Evolutionary conservation across 768 basidiomycete species (phyloP).

Genomic region (Nidula microcarpa): DNA sequence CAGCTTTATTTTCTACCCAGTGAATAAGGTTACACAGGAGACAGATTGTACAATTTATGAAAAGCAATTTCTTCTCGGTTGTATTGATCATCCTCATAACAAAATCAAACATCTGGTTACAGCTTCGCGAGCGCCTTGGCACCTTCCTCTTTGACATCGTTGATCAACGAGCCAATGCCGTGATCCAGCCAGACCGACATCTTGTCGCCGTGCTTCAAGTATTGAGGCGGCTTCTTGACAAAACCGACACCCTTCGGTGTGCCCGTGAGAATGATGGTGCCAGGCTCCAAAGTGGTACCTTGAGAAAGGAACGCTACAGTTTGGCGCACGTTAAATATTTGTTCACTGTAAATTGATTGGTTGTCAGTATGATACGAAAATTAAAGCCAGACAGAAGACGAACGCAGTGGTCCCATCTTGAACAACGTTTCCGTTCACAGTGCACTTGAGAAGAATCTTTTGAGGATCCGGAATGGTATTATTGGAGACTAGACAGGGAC

Average conservation of each 20-base stretch:
- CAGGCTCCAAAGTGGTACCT: conserved; percentile 78
- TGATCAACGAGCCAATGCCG: conserved; percentile 79
- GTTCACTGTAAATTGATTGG: conserved; percentile 45
- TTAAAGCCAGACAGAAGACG: conserved; percentile 16
- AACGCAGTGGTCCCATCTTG: conserved; percentile 83
- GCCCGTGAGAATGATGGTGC: conserved; percentile 80
- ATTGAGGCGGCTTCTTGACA: conserved; percentile 64
- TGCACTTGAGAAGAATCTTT: conserved; percentile 54
- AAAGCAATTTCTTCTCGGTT: too few relatives aligned
- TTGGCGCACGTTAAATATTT: conserved; percentile 77
- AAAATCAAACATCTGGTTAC: conserved; percentile 24
- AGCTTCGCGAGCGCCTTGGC: conserved; percentile 31
- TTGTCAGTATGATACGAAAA: not conserved
- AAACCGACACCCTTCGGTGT: conserved; percentile 84
- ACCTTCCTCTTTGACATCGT: conserved; percentile 70
- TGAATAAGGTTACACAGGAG: too few relatives aligned
- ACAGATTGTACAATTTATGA: too few relatives aligned
- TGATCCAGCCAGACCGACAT: conserved; percentile 64
- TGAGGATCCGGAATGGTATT: conserved; percentile 65
- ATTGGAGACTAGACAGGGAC: conserved; percentile 76
- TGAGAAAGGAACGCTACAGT: conserved; percentile 82
- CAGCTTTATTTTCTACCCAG: too few relatives aligned
- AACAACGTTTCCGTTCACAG: conserved; percentile 61
- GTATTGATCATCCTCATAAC: not conserved
- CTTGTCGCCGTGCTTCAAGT: conserved; percentile 71